These are phyloP conservation scores for Tylopilus intermedius DNA, from an alignment of 768 basidiomycete genomes.

Conservation along the genomic window DNA sequence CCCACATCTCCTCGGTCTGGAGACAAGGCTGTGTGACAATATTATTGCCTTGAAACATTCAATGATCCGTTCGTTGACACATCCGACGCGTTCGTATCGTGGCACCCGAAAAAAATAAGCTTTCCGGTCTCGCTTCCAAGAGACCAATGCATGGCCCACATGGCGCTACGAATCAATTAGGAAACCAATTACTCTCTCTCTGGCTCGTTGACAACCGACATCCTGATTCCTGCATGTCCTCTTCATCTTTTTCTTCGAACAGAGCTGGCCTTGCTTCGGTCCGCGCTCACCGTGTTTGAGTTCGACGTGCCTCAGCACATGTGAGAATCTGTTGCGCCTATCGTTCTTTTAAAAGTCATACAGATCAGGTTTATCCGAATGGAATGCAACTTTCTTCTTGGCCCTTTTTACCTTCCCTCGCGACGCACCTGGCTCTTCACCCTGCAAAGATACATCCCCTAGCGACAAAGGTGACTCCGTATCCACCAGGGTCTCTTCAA, in stretches of 20 bases:
- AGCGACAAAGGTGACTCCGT: neutral
- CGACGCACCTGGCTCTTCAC: slow-evolving; percentile 1
- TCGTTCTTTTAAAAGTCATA: slow-evolving; percentile 62
- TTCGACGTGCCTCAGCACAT: neutral
- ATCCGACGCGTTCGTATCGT: slow-evolving; percentile 9
- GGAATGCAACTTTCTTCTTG: slow-evolving; percentile 68
- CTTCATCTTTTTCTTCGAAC: neutral
- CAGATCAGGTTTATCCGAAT: slow-evolving; percentile 60
- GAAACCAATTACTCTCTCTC: neutral
- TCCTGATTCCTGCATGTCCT: no score
- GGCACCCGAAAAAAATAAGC: slow-evolving; percentile 1
- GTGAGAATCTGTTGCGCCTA: neutral
- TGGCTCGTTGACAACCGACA: neutral
- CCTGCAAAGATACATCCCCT: slow-evolving; percentile 11
- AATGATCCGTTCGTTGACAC: slow-evolving; percentile 3
- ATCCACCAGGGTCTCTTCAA: slow-evolving; percentile 32
- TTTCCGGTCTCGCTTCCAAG: neutral
- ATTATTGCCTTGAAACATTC: slow-evolving; percentile 14
- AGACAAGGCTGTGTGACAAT: slow-evolving; percentile 14
- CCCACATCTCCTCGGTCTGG: slow-evolving; percentile 14
- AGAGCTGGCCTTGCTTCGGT: neutral
- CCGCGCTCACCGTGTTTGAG: neutral
- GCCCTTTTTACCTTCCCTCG: slow-evolving; percentile 37
- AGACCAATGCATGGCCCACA: neutral
- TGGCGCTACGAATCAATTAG: neutral